These are phyloP conservation scores for Fusarium tricinctum DNA, from an alignment of 2,329 filamentous ascomycete species.

Conservation along the genomic window DNA sequence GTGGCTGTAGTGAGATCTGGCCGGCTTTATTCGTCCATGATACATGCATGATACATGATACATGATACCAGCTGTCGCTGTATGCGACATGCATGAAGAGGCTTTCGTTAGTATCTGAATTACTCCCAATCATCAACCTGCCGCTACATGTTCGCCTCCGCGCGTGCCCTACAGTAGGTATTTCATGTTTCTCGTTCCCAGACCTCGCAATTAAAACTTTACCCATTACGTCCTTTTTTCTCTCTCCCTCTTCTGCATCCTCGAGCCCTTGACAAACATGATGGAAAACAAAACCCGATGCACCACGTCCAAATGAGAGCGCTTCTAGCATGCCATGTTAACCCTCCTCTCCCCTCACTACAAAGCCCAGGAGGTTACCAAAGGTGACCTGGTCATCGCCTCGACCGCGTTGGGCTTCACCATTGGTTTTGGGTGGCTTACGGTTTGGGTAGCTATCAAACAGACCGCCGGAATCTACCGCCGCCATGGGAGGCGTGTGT, in stretches of 20 bases:
- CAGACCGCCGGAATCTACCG: constrained; percentile 55
- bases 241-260: not conserved
- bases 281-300: constrained; percentile 33
- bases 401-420: constrained; percentile 57
- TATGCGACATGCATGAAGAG: constrained; percentile 22
- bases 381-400: constrained; percentile 47
- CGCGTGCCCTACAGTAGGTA: constrained; percentile 10
- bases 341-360: constrained; percentile 46
- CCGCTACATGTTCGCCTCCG: constrained; percentile 24
- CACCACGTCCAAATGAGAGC: constrained; percentile 17
- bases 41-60: not conserved
- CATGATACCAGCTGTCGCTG: not conserved
- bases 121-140: constrained; percentile 27
- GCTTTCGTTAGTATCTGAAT: constrained; percentile 23
- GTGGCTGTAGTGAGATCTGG: not conserved
- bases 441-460: constrained; percentile 55
- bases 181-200: not conserved
- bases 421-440: constrained; percentile 58
- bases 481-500: constrained; percentile 51
- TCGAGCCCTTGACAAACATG: not conserved
- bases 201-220: not conserved
- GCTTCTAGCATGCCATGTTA: constrained; percentile 38
- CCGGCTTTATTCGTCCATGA: not conserved
- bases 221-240: not conserved
- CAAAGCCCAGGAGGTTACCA: constrained; percentile 39